A percentile compares a stretch with the other conserved stretches of the same genome.
Conservation (phyloP, 345 rosid species). For the Microcos paniculata region DNA sequence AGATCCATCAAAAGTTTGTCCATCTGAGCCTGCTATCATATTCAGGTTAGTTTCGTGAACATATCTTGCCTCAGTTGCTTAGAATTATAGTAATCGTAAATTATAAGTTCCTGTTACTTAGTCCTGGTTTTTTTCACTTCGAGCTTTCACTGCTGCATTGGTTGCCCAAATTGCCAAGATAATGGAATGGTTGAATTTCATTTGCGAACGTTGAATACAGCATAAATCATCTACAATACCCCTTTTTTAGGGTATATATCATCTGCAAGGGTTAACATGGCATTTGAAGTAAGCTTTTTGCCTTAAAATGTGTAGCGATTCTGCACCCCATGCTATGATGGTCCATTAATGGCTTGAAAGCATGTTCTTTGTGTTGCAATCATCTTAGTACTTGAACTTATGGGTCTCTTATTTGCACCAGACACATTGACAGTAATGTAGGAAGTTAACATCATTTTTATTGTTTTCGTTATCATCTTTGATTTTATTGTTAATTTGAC, state of each 20-base stretch:
- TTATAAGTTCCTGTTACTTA: neutral
- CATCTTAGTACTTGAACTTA: neutral
- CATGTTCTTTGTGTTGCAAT: neutral
- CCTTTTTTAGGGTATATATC: neutral
- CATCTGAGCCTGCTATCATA: slow-evolving; percentile 65
- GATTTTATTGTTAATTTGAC: slow-evolving; percentile 24
- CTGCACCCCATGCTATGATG: neutral
- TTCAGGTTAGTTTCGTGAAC: slow-evolving; percentile 51
- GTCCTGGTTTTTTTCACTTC: neutral
- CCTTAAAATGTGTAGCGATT: neutral
- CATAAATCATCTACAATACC: neutral
- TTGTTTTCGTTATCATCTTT: neutral
- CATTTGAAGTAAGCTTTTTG: neutral
- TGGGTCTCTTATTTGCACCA: neutral
- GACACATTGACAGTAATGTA: neutral
- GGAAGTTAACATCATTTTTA: neutral
- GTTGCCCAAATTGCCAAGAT: neutral
- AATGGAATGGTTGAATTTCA: neutral
- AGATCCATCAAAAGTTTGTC: slow-evolving; percentile 55
- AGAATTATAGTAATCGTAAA: neutral
- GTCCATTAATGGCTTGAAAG: neutral
- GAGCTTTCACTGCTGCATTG: neutral
- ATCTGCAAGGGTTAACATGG: neutral
- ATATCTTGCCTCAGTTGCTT: neutral
- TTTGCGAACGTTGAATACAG: neutral